These are phyloP conservation scores for Cladosporium sp. DNA, from an alignment of 2,329 filamentous ascomycete species.

Conservation along the genomic window DNA sequence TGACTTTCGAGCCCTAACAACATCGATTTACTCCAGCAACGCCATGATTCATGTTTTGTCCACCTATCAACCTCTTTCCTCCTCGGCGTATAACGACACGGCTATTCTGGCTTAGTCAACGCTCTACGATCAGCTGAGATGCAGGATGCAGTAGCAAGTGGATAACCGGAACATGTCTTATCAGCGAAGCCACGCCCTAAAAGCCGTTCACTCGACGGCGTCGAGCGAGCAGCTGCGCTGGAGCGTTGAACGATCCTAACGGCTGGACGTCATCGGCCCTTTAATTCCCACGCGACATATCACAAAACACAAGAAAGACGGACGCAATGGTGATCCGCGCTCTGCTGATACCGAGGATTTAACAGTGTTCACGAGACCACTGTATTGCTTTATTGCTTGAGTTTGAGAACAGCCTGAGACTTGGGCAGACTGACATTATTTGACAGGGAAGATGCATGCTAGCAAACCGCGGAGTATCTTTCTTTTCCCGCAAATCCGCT, in stretches of 20 bases:
- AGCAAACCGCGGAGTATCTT: background rate
- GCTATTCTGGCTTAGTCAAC: background rate
- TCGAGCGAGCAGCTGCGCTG: background rate
- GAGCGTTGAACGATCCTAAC: slow-evolving; percentile 11
- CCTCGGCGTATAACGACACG: background rate
- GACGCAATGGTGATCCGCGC: background rate
- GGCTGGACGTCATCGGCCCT: slow-evolving; percentile 18
- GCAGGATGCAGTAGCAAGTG: background rate
- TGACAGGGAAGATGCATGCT: slow-evolving; percentile 6
- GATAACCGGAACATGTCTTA: slow-evolving; percentile 13
- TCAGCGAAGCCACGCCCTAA: slow-evolving; percentile 14
- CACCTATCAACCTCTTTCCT: background rate
- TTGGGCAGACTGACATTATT: background rate
- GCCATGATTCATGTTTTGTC: background rate
- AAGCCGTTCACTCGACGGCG: slow-evolving; percentile 12
- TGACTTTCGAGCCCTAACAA: background rate
- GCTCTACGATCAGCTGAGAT: background rate
- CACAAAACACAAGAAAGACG: background rate
- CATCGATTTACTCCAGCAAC: background rate
- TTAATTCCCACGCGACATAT: slow-evolving; percentile 6
- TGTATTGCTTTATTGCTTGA: background rate
- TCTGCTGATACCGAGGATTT: background rate
- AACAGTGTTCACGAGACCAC: background rate
- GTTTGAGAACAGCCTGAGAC: background rate
- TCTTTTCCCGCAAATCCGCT: slow-evolving; percentile 4